Conservation (phyloP, 2,329 filamentous ascomycete species). For the Trichoderma atrobrunneum region DNA sequence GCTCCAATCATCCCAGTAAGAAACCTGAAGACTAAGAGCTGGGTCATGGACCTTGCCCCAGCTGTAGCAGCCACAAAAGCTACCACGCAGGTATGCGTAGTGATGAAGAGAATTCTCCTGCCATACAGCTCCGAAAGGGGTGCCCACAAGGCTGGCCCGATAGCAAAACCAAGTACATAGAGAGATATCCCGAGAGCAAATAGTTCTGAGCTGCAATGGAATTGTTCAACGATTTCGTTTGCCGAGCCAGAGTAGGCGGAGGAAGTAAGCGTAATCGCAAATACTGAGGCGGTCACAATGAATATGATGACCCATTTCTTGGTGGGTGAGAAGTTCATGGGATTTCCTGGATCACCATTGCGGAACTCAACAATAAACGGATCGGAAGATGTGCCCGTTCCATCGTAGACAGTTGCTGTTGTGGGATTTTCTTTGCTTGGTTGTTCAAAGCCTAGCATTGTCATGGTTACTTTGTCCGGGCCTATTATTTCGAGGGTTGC, state of each 20-base stretch:
- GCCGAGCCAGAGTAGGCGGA: not conserved
- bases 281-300: not conserved
- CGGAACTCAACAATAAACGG: not conserved
- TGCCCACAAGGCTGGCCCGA: not conserved
- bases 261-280: not conserved
- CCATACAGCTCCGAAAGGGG: not conserved
- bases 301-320: not conserved
- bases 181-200: not conserved
- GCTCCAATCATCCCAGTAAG: not conserved
- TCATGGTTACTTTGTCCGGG: not conserved
- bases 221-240: not conserved
- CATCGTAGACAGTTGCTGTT: not conserved
- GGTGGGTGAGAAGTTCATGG: not conserved
- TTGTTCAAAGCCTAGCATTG: not conserved
- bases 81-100: not conserved
- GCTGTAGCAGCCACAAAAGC: not conserved
- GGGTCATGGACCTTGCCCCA: not conserved
- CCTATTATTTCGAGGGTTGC: not conserved
- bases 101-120: not conserved
- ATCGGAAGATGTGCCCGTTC: not conserved
- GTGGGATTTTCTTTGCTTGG: not conserved
- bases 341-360: not conserved
- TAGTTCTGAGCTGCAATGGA: not conserved
- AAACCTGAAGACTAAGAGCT: not conserved
- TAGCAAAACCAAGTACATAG: not conserved